Conservation (phyloP, 2,329 filamentous ascomycete genomes). For the Curvularia spicifera region DNA sequence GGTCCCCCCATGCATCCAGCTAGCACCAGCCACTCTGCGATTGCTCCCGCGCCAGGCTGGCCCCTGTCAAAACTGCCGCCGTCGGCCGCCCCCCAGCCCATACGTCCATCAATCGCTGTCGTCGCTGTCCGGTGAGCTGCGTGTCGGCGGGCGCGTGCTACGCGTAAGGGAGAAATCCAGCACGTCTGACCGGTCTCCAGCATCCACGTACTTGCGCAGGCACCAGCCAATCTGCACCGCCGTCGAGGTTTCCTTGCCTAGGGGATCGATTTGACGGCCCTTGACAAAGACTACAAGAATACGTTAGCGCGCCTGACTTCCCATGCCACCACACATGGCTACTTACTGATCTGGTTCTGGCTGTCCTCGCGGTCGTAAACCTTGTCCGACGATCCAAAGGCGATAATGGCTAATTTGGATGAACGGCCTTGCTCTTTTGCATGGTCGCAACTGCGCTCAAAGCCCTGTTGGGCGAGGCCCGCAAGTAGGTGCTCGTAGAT, state of each 20-base stretch:
- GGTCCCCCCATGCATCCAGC: not conserved
- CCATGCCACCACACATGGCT: not conserved
- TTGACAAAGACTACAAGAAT: conserved; percentile 49
- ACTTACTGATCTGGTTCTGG: conserved; percentile 51
- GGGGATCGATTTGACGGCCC: conserved; percentile 51
- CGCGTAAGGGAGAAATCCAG: conserved; percentile 54
- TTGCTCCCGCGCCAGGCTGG: not conserved
- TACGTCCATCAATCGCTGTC: conserved; percentile 38
- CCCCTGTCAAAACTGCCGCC: not conserved
- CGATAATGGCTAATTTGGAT: conserved; percentile 54
- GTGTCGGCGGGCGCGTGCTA: conserved; percentile 47
- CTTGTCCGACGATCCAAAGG: conserved; percentile 56
- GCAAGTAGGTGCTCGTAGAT: conserved; percentile 57
- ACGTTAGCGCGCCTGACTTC: not conserved
- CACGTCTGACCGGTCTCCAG: conserved; percentile 52
- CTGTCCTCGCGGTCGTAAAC: conserved; percentile 57
- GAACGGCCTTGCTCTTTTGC: conserved; percentile 35
- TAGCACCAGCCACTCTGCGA: not conserved
- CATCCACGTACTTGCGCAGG: conserved; percentile 54
- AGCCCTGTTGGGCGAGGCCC: conserved; percentile 48
- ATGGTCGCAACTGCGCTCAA: conserved; percentile 40
- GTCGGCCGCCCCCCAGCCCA: not conserved
- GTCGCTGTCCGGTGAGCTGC: conserved; percentile 41
- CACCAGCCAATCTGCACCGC: conserved; percentile 56
- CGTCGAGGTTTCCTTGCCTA: conserved; percentile 50